Conservation (phyloP, 495 filamentous ascomycete genomes). For the Cercophora samala region DNA sequence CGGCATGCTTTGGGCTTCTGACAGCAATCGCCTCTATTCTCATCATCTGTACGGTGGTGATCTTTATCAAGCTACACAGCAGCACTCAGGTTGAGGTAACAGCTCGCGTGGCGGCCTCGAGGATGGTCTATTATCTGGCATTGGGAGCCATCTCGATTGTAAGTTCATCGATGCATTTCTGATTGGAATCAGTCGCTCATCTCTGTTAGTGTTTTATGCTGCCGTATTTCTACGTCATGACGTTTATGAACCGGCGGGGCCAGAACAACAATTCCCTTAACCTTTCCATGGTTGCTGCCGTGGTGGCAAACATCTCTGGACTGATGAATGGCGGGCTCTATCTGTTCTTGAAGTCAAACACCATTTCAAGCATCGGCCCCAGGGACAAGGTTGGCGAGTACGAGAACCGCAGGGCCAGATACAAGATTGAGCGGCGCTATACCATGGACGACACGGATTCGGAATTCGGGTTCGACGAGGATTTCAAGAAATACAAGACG, state of each 20-base stretch:
- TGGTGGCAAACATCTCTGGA: conserved; percentile 48
- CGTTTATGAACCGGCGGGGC: conserved; percentile 30
- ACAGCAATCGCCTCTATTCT: conserved; percentile 34
- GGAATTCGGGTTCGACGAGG: conserved; percentile 21
- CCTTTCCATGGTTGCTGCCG: conserved; percentile 45
- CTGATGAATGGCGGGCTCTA: conserved; percentile 48
- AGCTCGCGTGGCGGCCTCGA: conserved; percentile 42
- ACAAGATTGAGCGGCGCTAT: conserved; percentile 26
- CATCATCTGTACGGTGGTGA: conserved; percentile 29
- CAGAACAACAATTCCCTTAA: conserved; percentile 30
- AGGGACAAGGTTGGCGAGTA: conserved; percentile 41
- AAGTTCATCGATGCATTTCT: conserved; percentile 13
- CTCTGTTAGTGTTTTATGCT: conserved; percentile 36
- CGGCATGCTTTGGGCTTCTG: conserved; percentile 40
- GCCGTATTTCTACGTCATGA: conserved; percentile 43
- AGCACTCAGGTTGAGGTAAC: conserved; percentile 41
- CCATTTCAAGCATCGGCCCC: conserved; percentile 39
- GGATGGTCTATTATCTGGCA: conserved; percentile 48
- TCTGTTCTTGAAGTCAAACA: conserved; percentile 47
- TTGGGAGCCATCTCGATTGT: conserved; percentile 44
- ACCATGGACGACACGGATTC: conserved; percentile 25
- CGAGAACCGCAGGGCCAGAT: conserved; percentile 37
- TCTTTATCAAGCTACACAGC: conserved; percentile 40
- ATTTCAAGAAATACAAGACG: conserved; percentile 13
- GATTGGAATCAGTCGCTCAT: conserved; percentile 18